phyloP scores from a whole-genome alignment of 176 grass and related monocot species.

The Hyparrhenia diplandra region DNA sequence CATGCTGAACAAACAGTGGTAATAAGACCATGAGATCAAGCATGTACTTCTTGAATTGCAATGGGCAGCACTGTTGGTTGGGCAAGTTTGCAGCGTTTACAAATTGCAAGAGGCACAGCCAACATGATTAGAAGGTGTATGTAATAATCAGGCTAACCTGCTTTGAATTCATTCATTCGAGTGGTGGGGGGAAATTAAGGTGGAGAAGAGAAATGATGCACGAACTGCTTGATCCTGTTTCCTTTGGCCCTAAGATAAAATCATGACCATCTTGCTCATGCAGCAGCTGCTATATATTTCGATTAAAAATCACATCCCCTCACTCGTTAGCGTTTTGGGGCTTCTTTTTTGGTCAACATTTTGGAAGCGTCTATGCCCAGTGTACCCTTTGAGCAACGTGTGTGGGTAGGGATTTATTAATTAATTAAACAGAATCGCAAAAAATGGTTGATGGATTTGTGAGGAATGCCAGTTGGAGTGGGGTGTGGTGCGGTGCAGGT shows the following conservation, averaged over 20 bases:
- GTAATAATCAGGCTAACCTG: background rate
- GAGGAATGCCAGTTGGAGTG: background rate
- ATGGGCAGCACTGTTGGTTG: background rate
- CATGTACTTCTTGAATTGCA: background rate
- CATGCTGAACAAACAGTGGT: background rate
- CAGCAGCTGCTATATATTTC: background rate
- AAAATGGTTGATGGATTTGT: background rate
- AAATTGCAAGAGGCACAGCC: background rate
- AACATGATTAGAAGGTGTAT: background rate
- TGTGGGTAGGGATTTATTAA: background rate
- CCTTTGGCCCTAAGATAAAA: conserved; percentile 24
- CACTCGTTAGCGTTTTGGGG: too few relatives aligned
- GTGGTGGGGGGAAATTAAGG: background rate
- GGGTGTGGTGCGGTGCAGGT: background rate
- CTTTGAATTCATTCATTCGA: background rate
- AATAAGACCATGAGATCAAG: background rate
- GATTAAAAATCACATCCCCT: too few relatives aligned
- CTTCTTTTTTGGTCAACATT: too few relatives aligned
- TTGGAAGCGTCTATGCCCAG: background rate
- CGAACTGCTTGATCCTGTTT: background rate
- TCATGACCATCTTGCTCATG: background rate
- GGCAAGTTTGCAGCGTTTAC: background rate
- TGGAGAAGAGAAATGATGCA: background rate
- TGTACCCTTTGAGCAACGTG: background rate
- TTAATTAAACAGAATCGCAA: background rate